Conservation (phyloP, 768 basidiomycete species). For the Tricholomella constricta region DNA sequence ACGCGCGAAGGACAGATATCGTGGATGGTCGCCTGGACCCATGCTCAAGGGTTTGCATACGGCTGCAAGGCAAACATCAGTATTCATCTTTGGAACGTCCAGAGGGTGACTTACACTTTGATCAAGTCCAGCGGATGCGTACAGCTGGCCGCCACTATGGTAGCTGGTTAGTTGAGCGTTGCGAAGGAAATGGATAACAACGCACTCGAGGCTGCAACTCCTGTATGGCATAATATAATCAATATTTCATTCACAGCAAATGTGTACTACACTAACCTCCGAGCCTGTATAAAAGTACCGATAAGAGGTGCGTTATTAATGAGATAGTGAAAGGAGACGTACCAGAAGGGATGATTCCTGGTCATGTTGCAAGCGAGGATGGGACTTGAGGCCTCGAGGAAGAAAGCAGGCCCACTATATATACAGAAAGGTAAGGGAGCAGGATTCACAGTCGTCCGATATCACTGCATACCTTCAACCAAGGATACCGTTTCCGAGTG, state of each 20-base stretch:
- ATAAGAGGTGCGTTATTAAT: conserved; percentile 6
- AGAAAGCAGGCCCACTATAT: conserved; percentile 20
- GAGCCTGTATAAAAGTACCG: conserved; percentile 44
- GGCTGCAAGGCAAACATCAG: conserved; percentile 40
- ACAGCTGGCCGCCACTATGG: conserved; percentile 73
- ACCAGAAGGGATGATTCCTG: conserved; percentile 54
- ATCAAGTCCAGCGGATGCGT: conserved; percentile 86
- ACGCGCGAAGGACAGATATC: conserved; percentile 60
- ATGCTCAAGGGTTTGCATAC: conserved; percentile 75
- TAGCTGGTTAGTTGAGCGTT: conserved; percentile 1
- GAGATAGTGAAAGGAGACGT: conserved; percentile 17
- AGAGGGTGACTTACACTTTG: conserved; percentile 63
- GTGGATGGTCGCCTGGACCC: conserved; percentile 63
- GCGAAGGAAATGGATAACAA: conserved; percentile 12
- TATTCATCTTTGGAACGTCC: neutral
- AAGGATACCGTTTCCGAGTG: conserved; percentile 2
- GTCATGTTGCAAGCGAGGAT: conserved; percentile 32
- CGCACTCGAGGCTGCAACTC: conserved; percentile 65
- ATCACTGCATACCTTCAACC: conserved; percentile 4
- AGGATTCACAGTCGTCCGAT: conserved; percentile 3
- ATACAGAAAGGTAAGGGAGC: conserved; percentile 1
- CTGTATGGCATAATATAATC: conserved; percentile 29
- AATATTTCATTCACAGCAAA: too few relatives aligned
- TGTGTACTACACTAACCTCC: conserved; percentile 47
- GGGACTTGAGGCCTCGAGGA: conserved; percentile 16